Evolutionary conservation across 1,284 basidiomycete genomes (phyloP).

Genomic region (Heterobasidion parviporum): DNA sequence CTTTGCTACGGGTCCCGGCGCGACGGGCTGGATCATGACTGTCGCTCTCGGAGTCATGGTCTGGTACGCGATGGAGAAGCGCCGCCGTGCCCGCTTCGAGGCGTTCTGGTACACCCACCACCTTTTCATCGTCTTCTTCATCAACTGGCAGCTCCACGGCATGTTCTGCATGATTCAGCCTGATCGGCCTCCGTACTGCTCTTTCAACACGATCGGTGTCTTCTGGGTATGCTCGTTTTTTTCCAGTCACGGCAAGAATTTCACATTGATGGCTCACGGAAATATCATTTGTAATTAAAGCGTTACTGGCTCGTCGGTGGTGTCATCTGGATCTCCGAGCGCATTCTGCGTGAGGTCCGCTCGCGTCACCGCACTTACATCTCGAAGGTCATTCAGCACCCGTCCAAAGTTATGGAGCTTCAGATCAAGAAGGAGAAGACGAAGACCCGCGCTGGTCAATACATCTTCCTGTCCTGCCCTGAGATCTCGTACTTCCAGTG

Average conservation of each 20-base stretch:
- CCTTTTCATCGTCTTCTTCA: slow-evolving; percentile 85
- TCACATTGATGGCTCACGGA: slow-evolving; percentile 1
- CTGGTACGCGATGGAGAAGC: slow-evolving; percentile 76
- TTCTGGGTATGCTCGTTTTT: slow-evolving; percentile 62
- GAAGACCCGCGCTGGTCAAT: slow-evolving; percentile 72
- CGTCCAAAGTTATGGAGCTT: slow-evolving; percentile 82
- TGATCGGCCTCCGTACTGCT: slow-evolving; percentile 81
- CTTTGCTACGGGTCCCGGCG: slow-evolving; percentile 80
- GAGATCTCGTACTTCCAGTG: slow-evolving; percentile 90
- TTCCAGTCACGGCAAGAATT: background rate
- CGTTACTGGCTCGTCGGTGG: slow-evolving; percentile 88
- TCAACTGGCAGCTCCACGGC: slow-evolving; percentile 86
- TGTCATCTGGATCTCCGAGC: slow-evolving; percentile 76
- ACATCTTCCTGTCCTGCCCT: slow-evolving; percentile 83
- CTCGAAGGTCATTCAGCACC: slow-evolving; percentile 89
- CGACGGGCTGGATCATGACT: slow-evolving; percentile 92
- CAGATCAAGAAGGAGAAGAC: slow-evolving; percentile 93
- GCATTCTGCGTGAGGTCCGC: slow-evolving; percentile 80
- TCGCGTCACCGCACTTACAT: slow-evolving; percentile 84
- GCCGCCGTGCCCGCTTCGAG: slow-evolving; percentile 67
- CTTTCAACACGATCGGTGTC: slow-evolving; percentile 76
- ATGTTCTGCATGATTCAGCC: slow-evolving; percentile 94
- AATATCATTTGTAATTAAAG: slow-evolving; percentile 25
- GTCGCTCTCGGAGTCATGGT: slow-evolving; percentile 66
- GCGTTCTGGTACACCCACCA: slow-evolving; percentile 88